phyloP scores from a whole-genome alignment of 768 basidiomycete genomes.

The Leucocoprinus leucothites region DNA sequence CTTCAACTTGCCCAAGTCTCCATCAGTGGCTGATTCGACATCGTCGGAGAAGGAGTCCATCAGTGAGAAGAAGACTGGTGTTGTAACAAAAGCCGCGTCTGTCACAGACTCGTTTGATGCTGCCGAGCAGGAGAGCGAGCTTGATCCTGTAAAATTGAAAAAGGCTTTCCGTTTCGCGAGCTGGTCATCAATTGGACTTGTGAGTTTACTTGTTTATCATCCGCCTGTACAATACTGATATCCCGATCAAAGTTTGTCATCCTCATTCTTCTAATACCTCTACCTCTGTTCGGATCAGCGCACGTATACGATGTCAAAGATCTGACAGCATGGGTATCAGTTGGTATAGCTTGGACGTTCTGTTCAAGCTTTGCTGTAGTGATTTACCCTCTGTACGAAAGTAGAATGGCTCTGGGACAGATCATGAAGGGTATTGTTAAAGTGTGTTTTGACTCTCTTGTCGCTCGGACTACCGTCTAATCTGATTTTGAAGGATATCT shows the following conservation, averaged over 20 bases:
- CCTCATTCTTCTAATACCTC: constrained; percentile 71
- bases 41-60: constrained; percentile 25
- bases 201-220: constrained; percentile 29
- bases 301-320: constrained; percentile 66
- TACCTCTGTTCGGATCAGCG: constrained; percentile 83
- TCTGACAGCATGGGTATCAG: constrained; percentile 74
- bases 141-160: constrained; percentile 60
- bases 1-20: constrained; percentile 53
- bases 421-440: constrained; percentile 64
- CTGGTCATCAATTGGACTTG: constrained; percentile 66
- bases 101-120: constrained; percentile 34
- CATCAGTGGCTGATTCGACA: constrained; percentile 24
- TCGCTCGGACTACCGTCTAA: too few relatives aligned
- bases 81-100: constrained; percentile 21
- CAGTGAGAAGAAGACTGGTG: constrained; percentile 28
- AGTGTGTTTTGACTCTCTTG: constrained; percentile 32
- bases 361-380: constrained; percentile 73
- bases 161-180: constrained; percentile 83
- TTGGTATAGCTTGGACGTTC: constrained; percentile 86
- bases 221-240: constrained; percentile 3
- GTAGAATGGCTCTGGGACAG: constrained; percentile 56
- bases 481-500: too few relatives aligned
- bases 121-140: constrained; percentile 46
- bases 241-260: constrained; percentile 43
- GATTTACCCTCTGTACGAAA: constrained; percentile 86